phyloP scores from a whole-genome alignment of 1,284 basidiomycete species.

The Coniferiporia sulphurascens region DNA sequence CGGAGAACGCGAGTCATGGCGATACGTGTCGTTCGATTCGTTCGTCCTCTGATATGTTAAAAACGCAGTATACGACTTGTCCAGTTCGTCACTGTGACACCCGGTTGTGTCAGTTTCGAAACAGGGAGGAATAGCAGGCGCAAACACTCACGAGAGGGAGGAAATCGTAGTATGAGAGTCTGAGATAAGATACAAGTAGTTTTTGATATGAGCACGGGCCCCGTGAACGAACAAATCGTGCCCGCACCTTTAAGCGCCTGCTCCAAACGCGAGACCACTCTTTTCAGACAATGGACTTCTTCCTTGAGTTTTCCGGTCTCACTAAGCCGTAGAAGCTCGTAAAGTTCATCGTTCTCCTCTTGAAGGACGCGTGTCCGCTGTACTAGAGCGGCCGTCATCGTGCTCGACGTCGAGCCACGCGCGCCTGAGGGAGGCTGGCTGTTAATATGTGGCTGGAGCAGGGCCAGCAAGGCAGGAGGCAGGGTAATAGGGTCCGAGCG shows the following conservation, averaged over 20 bases:
- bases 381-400: constrained; percentile 63
- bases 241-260: constrained; percentile 64
- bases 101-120: background rate
- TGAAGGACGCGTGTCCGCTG: constrained; percentile 67
- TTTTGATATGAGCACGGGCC: constrained; percentile 9
- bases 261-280: constrained; percentile 63
- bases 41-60: constrained; percentile 32
- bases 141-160: constrained; percentile 65
- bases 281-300: constrained; percentile 63
- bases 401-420: constrained; percentile 42
- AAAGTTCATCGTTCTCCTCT: constrained; percentile 79
- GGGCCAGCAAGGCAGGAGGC: constrained; percentile 60
- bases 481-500: constrained; percentile 57
- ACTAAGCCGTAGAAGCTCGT: constrained; percentile 60
- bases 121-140: background rate
- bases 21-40: constrained; percentile 31
- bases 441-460: constrained; percentile 61
- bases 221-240: background rate
- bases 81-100: constrained; percentile 47
- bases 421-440: constrained; percentile 31
- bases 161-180: constrained; percentile 70
- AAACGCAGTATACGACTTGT: constrained; percentile 63
- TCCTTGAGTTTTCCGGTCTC: constrained; percentile 75
- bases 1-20: constrained; percentile 36
- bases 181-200: constrained; percentile 27